Evolutionary conservation across 2,329 filamentous ascomycete species (phyloP), one percentile per base, ranked within the genome.

Genomic region (Fusarium verticillioides): DNA sequence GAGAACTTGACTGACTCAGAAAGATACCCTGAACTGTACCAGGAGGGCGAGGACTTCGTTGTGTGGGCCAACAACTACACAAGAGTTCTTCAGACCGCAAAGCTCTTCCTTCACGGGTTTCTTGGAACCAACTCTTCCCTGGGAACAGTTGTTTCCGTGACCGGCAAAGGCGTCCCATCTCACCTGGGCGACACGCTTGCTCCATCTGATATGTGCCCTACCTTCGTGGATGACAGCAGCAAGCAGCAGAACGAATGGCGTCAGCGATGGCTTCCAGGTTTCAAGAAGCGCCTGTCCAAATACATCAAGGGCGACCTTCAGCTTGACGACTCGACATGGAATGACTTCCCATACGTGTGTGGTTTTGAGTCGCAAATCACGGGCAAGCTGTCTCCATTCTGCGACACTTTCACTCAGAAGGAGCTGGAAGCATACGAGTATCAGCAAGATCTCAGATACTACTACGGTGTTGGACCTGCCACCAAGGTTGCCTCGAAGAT

Each of bases 331-430:
- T 81, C 79, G 4, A 89, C 92, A 64, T 82, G 91, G 46, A 83
- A 82, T 12, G 85, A 87, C 49, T 90, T 93, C 56, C 90, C 90
- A 0, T 92, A 93, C 74, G 84, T 93, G n/a, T 94, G 91, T 74
- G 91, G 90, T 8, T 93, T 92, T 66, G 91, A 94, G 75, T 90
- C 87, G 7, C 91, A 93, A 75, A 92, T 93, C 71, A 89, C 85
- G 0, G 91, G 91, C 3, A 82, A 81, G 4, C 79, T 88, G 8
- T 92, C 89, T 9, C 88, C 90, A 0, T 93, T 89, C 83, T 93
- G 91, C 78, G 82, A 83, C 57, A 83, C 91, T 21, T 90, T 92
- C 75, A 90, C 87, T 7, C 83, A 91, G 39, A 83, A 88, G 6
- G 91, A 93, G 78, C 84, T 92, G 61, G 82, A 86, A 36, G 81